Percentiles rank a stretch among this genome's conserved stretches.
phyloP scores from a whole-genome alignment of 2,329 filamentous ascomycete genomes.

The Fusarium pseudograminearum region DNA sequence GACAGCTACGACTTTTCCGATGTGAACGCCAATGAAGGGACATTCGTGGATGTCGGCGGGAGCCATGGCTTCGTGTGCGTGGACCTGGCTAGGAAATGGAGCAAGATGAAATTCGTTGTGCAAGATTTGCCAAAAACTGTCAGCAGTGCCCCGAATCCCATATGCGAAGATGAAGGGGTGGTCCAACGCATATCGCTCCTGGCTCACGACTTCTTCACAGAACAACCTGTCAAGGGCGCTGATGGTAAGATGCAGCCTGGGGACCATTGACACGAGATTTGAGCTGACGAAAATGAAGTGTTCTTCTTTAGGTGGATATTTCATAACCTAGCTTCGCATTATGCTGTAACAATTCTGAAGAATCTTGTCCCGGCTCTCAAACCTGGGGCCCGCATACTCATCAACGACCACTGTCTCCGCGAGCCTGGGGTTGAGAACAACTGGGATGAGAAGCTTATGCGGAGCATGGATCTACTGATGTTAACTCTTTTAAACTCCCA shows the following conservation, averaged over 20 bases:
- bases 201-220: conserved; percentile 69
- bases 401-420: conserved; percentile 60
- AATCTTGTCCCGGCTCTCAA: conserved; percentile 67
- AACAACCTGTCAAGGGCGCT: conserved; percentile 65
- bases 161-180: conserved; percentile 55
- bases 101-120: conserved; percentile 66
- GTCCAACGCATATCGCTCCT: conserved; percentile 57
- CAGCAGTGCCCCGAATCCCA: conserved; percentile 59
- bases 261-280: neutral
- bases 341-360: conserved; percentile 61
- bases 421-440: conserved; percentile 55
- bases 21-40: conserved; percentile 59
- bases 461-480: conserved; percentile 66
- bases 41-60: conserved; percentile 70
- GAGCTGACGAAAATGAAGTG: conserved; percentile 39
- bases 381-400: conserved; percentile 62
- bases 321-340: conserved; percentile 70
- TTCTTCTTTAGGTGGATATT: conserved; percentile 70
- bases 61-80: conserved; percentile 68
- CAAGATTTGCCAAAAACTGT: conserved; percentile 66
- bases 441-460: conserved; percentile 62
- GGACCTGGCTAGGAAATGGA: conserved; percentile 64
- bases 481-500: conserved; percentile 63
- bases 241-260: conserved; percentile 56
- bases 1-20: conserved; percentile 66